Conservation (phyloP, 2,329 filamentous ascomycete genomes). For the Plectosphaerella sp. region DNA sequence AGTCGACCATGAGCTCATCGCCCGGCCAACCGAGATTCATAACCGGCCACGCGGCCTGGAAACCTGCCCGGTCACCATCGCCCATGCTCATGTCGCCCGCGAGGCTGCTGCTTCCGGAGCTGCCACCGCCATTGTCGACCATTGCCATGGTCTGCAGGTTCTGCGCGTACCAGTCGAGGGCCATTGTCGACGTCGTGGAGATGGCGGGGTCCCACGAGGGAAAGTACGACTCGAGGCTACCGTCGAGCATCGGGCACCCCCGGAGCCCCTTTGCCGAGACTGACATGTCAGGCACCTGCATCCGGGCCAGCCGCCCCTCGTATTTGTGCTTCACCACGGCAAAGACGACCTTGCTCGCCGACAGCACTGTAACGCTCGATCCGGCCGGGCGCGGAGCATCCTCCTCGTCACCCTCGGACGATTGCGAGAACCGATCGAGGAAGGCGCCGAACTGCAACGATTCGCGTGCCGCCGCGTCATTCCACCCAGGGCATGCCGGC, state of each 20-base stretch:
- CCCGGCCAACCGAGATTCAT: constrained; percentile 42
- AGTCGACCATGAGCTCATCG: not conserved
- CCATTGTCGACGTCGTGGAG: constrained; percentile 10
- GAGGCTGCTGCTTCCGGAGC: constrained; percentile 1
- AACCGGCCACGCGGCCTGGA: constrained; percentile 42
- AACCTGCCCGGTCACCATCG: constrained; percentile 18
- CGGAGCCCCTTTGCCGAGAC: constrained; percentile 11
- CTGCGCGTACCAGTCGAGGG: not conserved
- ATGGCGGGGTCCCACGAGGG: constrained; percentile 38
- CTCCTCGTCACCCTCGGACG: constrained; percentile 13
- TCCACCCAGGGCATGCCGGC: constrained; percentile 23
- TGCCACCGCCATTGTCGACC: not conserved
- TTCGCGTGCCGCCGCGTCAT: constrained; percentile 31
- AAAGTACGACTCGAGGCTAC: constrained; percentile 40
- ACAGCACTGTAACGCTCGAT: constrained; percentile 34
- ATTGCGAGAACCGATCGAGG: constrained; percentile 28
- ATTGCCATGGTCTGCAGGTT: too few species aligned
- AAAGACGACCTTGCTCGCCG: constrained; percentile 41
- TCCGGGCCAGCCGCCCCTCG: constrained; percentile 29
- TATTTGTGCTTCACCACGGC: constrained; percentile 42
- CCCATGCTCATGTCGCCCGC: constrained; percentile 4
- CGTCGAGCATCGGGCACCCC: constrained; percentile 48
- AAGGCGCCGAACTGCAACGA: constrained; percentile 34
- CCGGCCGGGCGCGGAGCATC: constrained; percentile 9
- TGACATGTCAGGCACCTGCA: constrained; percentile 18